Base-by-base conservation (phyloP, 495 filamentous ascomycete species). In the Rhypophila decipiens region DNA sequence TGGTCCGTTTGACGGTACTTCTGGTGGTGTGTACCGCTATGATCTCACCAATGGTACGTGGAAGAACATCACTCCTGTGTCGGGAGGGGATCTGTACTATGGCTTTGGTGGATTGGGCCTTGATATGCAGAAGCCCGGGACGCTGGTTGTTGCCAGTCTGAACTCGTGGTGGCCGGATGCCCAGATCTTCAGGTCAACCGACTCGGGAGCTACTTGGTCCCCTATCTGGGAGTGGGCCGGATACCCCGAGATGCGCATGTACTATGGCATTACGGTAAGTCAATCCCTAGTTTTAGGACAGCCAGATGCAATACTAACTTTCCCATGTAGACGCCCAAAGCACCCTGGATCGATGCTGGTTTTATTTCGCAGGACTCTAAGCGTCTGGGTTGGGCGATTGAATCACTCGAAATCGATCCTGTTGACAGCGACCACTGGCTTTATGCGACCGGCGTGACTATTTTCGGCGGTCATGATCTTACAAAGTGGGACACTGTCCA, bases 361-460 rank as follows among this genome's bases (percentile, higher is more conserved):
- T 74, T 72, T 46, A 45, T 74, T 21, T 66, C 68, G 13, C 54
- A 59, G 10, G 72, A 74, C 47, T 70, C 57, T 15, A 74, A 75
- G 57, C 67, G 68, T 24, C 64, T 82, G 19, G 80, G 79, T 31
- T 82, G 79, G 79, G 82, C 81, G 79, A 78, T 83, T 24, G 78
- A 82, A 42, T 67, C 76, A 0, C 64, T 83, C 17, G 71, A 73
- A 12, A 82, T 83, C 42, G 68, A 83, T 48, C 80, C 80, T 2
- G 65, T 72, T 18, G 74, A 83, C 51, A 75, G 75, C 42, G 69
- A 82, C 56, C 78, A 82, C 56, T 79, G 77, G 67, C 66, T 80
- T 13, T 80, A 82, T 40, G 74, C 70, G 24, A 80, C 77, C 1
- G 77, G 78, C 8, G 61, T 75, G 40, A 80, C 76, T 4, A 58